A percentile compares a stretch with the other conserved stretches of the same genome.
phyloP scores from a whole-genome alignment of 441 rosid species.

The Corymbia calophylla region DNA sequence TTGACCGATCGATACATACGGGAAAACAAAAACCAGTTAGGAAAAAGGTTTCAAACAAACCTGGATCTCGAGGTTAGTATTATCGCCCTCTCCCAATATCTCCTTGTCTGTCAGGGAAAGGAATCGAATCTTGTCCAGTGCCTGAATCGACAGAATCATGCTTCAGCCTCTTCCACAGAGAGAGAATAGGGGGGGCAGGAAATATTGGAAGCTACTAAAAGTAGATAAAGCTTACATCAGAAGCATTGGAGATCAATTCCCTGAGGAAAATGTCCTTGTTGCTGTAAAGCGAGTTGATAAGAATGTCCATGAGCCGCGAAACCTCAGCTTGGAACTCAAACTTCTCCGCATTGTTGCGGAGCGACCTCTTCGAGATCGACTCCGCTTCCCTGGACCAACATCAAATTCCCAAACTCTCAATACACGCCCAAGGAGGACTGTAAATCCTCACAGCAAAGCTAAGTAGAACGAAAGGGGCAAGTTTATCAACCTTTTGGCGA shows the following conservation, averaged over 20 bases:
- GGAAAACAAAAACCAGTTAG: neutral
- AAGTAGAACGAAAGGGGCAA: neutral
- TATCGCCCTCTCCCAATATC: slow-evolving; percentile 90
- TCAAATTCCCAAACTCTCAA: neutral
- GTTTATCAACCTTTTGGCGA: slow-evolving; percentile 56
- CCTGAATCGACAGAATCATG: slow-evolving; percentile 27
- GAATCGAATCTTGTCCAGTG: slow-evolving; percentile 90
- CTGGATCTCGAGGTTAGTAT: slow-evolving; percentile 91
- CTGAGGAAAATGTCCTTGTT: slow-evolving; percentile 94
- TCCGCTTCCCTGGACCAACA: slow-evolving; percentile 64
- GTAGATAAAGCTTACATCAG: slow-evolving; percentile 52
- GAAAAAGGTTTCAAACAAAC: slow-evolving; percentile 21
- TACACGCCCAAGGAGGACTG: neutral
- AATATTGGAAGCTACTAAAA: neutral
- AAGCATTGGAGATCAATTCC: slow-evolving; percentile 95
- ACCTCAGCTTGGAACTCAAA: slow-evolving; percentile 98
- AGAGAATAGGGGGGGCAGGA: neutral
- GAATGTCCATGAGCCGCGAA: slow-evolving; percentile 93
- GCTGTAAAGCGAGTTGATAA: slow-evolving; percentile 94
- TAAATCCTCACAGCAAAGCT: neutral
- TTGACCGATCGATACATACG: neutral
- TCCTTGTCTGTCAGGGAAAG: slow-evolving; percentile 89
- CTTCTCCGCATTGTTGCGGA: slow-evolving; percentile 80
- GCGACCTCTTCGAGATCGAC: slow-evolving; percentile 80
- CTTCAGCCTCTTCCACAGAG: neutral